Conservation (phyloP, 2,329 filamentous ascomycete species). For the Arachnomyces sp. region DNA sequence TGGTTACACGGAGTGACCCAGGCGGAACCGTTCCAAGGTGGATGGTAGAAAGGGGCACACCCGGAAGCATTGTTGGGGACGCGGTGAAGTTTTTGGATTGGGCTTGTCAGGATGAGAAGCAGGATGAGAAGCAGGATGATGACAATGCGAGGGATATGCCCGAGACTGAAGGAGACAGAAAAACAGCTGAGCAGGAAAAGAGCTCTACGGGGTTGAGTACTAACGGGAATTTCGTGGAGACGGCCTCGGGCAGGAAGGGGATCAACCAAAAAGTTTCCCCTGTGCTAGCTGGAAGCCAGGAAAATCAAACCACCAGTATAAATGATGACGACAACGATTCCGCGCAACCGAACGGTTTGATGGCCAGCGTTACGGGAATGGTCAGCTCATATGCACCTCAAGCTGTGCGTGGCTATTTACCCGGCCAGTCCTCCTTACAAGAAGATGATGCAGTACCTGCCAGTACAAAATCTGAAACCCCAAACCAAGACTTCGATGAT, state of each 20-base stretch:
- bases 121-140: conserved; percentile 20
- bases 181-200: conserved; percentile 3
- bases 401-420: conserved; percentile 43
- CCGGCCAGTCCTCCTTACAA: conserved; percentile 16
- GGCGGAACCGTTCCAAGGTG: conserved; percentile 82
- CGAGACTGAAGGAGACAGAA: background rate
- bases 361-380: conserved; percentile 28
- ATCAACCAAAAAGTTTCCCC: background rate
- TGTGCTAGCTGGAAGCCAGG: conserved; percentile 1
- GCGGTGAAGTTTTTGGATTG: conserved; percentile 76
- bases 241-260: background rate
- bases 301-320: conserved; percentile 5
- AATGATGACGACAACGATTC: conserved; percentile 7
- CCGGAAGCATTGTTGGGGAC: conserved; percentile 68
- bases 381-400: conserved; percentile 40
- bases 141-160: conserved; percentile 5
- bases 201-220: background rate
- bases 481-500: conserved; percentile 11
- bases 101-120: conserved; percentile 49
- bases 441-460: conserved; percentile 2
- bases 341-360: conserved; percentile 23
- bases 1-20: conserved; percentile 83
- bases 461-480: background rate
- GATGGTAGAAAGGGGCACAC: conserved; percentile 84
- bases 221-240: conserved; percentile 3